These are phyloP conservation scores for Geotrichum restrictum DNA, from an alignment of 1,139 yeast genomes.

Conservation along the genomic window DNA sequence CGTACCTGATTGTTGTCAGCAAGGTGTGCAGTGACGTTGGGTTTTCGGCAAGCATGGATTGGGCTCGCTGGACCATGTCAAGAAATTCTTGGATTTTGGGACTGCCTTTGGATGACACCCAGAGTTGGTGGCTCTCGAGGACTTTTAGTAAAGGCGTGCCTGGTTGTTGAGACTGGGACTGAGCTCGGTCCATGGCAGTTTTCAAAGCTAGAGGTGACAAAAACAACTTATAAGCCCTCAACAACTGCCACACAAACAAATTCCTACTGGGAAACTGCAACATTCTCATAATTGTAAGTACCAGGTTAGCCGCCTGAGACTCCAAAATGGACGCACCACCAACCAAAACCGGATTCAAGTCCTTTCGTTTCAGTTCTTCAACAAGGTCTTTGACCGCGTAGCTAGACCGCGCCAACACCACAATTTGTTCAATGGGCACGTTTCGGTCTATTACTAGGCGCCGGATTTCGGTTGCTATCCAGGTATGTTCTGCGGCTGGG, in stretches of 20 bases:
- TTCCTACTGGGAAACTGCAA: slow-evolving; percentile 15
- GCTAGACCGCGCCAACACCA: slow-evolving; percentile 11
- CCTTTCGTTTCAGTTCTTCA: not conserved
- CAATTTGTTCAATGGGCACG: slow-evolving; percentile 15
- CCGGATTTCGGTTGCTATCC: slow-evolving; percentile 10
- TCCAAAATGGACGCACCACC: slow-evolving; percentile 18
- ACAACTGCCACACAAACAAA: slow-evolving; percentile 12
- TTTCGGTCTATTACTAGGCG: not conserved
- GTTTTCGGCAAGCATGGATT: slow-evolving; percentile 24
- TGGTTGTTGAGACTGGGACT: too few relatives aligned
- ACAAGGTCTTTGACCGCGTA: slow-evolving; percentile 5
- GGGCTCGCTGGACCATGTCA: slow-evolving; percentile 37
- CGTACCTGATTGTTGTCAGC: not conserved
- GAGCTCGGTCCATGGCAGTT: slow-evolving; percentile 3
- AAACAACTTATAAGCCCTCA: slow-evolving; percentile 16
- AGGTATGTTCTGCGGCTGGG: slow-evolving; percentile 5
- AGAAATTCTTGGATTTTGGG: slow-evolving; percentile 36
- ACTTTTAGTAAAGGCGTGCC: slow-evolving; percentile 28
- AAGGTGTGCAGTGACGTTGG: slow-evolving; percentile 8
- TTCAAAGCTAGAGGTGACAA: slow-evolving; percentile 2
- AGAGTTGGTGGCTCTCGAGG: slow-evolving; percentile 36
- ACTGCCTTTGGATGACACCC: slow-evolving; percentile 9
- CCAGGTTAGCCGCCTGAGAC: slow-evolving; percentile 15
- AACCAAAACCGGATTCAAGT: slow-evolving; percentile 9
- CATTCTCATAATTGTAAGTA: slow-evolving; percentile 14